These are phyloP conservation scores for Apiotrichum laibachii DNA, from an alignment of 1,284 basidiomycete genomes.

Conservation along the genomic window DNA sequence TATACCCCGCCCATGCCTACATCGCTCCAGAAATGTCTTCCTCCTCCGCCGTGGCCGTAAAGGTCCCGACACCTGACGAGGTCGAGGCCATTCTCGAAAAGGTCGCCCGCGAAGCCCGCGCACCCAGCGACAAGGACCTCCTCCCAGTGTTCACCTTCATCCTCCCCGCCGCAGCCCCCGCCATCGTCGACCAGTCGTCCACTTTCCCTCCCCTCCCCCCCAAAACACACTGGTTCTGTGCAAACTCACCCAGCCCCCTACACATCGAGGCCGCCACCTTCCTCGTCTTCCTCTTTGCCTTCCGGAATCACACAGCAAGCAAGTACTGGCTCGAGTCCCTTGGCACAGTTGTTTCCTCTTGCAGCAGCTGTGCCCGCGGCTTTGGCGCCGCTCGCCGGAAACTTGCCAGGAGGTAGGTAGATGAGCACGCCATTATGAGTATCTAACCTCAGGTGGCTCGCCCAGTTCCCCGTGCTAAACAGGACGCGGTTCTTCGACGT, in stretches of 20 bases:
- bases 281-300: conserved; percentile 74
- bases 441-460: conserved; percentile 39
- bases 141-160: conserved; percentile 60
- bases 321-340: conserved; percentile 61
- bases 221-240: conserved; percentile 43
- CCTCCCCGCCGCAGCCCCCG: conserved; percentile 18
- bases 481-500: conserved; percentile 58
- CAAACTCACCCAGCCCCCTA: conserved; percentile 23
- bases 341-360: conserved; percentile 59
- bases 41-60: too few species aligned
- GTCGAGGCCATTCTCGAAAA: conserved; percentile 40
- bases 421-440: conserved; percentile 59
- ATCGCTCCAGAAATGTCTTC: too few species aligned
- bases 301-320: conserved; percentile 54
- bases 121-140: conserved; percentile 56
- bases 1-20: too few species aligned
- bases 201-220: conserved; percentile 10
- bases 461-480: conserved; percentile 39
- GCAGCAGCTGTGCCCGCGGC: conserved; percentile 65
- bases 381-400: conserved; percentile 63
- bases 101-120: conserved; percentile 21
- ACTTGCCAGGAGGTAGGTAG: conserved; percentile 53
- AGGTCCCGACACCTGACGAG: conserved; percentile 7
- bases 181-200: conserved; percentile 2
- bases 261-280: conserved; percentile 63